Evolutionary conservation across 495 filamentous ascomycete species (phyloP), one percentile per base, ranked within the genome.

Genomic region (Penicillium paxilli): DNA sequence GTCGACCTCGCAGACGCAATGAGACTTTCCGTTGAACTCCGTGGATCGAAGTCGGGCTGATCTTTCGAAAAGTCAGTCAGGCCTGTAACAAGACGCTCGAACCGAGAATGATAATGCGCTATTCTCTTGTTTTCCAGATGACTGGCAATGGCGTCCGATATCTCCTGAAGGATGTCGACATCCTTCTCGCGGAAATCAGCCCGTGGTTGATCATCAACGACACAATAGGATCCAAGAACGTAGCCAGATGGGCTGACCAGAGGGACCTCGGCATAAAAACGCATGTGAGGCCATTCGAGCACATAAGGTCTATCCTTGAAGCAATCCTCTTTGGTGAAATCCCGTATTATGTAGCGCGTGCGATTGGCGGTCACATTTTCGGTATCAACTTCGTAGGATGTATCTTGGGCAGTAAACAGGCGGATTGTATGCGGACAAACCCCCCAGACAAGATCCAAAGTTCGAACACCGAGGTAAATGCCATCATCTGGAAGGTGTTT

Each of bases 181-280:
- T 75, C 67, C 0, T 49, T 23, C 9, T 66, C 65, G 19, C 62
- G 48, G 17, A 73, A 64, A 5, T 74, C 57, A 9, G 60, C 54
- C 8, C 77, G 70, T 6, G 82, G 79, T 25, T 72, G 67, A 28
- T 80, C 72, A 59, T 88, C 85, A 4, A 86, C 66, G 10, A 88
- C 72, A 47, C 81, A 84, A 52, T 83, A 80, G 1, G 80, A 81
- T 19, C 86, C 86, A 49, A 89, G 83, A 6, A 81, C 77, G 44
- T 83, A 76, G 10, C 85, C 86, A 17, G 71, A 69, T 16, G 74
- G 79, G 4, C 81, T 84, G 26, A 78, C 70, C 8, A 89, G 71
- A 0, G 86, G 85, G 1, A 84, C 83, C 12, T 82, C 85, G 6
- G 82, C 83, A 55, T 88, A 89, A 63, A 86, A 89, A 16, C 66